Conservation (phyloP, 257 asterid genomes). For the Voacanga thouarsii region DNA sequence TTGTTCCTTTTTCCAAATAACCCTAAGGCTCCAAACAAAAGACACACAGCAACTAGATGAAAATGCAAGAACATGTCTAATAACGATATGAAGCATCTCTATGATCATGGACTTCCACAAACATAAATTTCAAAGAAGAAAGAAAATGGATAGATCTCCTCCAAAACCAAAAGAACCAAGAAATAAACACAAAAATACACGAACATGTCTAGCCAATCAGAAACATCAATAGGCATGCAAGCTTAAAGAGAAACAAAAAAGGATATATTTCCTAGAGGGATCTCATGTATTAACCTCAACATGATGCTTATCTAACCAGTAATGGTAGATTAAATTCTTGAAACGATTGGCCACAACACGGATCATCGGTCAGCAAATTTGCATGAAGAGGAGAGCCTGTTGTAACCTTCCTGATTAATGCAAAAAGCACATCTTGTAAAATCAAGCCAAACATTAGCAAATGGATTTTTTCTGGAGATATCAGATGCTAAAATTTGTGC, state of each 20-base stretch:
- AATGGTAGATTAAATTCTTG: constrained; percentile 49
- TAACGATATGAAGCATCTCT: too few relatives aligned
- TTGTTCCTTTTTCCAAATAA: not conserved
- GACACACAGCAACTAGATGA: too few relatives aligned
- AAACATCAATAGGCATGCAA: not conserved
- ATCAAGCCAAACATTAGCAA: not conserved
- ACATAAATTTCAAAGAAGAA: too few relatives aligned
- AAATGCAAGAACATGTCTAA: too few relatives aligned
- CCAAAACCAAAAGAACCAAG: not conserved
- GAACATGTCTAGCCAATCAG: not conserved
- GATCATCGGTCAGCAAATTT: constrained; percentile 77
- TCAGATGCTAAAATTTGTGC: not conserved
- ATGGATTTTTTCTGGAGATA: not conserved
- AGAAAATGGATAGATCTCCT: too few relatives aligned
- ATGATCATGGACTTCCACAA: too few relatives aligned
- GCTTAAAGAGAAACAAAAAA: not conserved
- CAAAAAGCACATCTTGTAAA: too few relatives aligned
- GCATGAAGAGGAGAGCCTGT: too few relatives aligned
- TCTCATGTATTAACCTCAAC: constrained; percentile 59
- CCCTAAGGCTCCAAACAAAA: not conserved
- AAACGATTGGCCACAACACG: constrained; percentile 87
- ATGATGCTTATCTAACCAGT: constrained; percentile 67
- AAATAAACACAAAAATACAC: not conserved
- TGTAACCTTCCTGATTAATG: too few relatives aligned
- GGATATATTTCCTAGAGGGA: not conserved